A percentile compares a stretch with the other conserved stretches of the same genome.
Evolutionary conservation across 164 flowering plant genomes (phyloP).

Genomic region (Annona squamosa): DNA sequence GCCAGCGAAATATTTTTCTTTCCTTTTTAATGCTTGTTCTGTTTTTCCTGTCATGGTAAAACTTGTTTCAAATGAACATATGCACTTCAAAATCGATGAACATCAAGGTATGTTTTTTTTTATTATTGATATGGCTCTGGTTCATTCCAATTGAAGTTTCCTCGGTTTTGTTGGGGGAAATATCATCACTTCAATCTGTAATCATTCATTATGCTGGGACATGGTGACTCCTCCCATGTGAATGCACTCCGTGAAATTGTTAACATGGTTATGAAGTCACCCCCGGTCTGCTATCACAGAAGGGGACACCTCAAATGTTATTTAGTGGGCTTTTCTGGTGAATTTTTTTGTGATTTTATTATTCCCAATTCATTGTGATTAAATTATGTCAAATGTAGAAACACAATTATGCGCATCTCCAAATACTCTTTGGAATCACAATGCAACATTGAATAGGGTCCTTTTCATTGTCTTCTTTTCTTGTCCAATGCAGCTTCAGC

Average conservation of each 20-base stretch:
- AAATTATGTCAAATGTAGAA: no score
- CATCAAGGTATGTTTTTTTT: background rate
- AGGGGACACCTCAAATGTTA: no score
- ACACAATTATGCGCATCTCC: no score
- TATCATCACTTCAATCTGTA: background rate
- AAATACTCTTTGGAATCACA: background rate
- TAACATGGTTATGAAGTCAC: no score
- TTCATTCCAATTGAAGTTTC: background rate
- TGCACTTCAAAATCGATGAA: background rate
- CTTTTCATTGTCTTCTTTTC: background rate
- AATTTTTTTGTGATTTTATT: no score
- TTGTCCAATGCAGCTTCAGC: conserved; percentile 48
- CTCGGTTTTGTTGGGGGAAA: background rate
- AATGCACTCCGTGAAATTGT: no score
- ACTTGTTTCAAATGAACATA: background rate
- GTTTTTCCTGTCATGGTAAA: background rate
- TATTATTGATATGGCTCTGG: background rate
- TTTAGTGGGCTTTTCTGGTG: no score
- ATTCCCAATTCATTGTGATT: no score
- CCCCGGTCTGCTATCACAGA: no score
- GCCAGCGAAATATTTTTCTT: background rate
- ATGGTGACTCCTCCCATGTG: no score
- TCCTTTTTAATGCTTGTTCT: no score
- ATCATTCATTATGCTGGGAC: background rate
- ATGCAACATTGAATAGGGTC: background rate